Conservation (phyloP, 352 stramenopile genomes). For the Aphanomyces stellatus region DNA sequence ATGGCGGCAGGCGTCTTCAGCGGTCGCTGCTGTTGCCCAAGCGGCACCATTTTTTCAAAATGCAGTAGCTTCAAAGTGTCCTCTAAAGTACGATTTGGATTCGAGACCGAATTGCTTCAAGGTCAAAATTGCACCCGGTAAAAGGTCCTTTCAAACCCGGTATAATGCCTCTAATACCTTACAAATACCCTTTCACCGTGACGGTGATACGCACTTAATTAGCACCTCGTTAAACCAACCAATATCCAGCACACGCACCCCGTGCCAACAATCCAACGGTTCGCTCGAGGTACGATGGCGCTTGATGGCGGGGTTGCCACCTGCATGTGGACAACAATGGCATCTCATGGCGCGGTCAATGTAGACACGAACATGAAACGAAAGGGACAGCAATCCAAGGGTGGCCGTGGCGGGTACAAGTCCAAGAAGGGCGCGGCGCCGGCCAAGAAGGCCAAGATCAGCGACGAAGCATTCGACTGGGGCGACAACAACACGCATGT, state of each 20-base stretch:
- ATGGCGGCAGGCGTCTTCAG: too few species aligned
- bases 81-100: not conserved
- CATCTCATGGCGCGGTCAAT: too few species aligned
- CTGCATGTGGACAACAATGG: too few species aligned
- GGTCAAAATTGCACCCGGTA: not conserved
- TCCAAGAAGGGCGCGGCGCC: not conserved
- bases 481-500: slow-evolving; percentile 45
- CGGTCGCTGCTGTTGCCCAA: too few species aligned
- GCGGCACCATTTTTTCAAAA: too few species aligned
- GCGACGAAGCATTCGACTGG: slow-evolving; percentile 74
- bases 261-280: not conserved
- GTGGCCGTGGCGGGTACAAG: not conserved
- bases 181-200: too few species aligned
- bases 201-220: not conserved
- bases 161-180: too few species aligned
- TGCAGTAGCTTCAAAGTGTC: too few species aligned
- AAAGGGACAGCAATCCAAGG: not conserved
- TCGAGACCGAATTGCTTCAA: too few species aligned
- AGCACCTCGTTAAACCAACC: not conserved
- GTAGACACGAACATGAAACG: not conserved
- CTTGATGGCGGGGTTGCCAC: too few species aligned
- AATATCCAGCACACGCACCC: not conserved
- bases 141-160: too few species aligned
- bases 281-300: too few species aligned
- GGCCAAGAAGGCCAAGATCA: slow-evolving; percentile 36